Conservation (phyloP, 164 flowering plant species). For the Echeveria elegans region DNA sequence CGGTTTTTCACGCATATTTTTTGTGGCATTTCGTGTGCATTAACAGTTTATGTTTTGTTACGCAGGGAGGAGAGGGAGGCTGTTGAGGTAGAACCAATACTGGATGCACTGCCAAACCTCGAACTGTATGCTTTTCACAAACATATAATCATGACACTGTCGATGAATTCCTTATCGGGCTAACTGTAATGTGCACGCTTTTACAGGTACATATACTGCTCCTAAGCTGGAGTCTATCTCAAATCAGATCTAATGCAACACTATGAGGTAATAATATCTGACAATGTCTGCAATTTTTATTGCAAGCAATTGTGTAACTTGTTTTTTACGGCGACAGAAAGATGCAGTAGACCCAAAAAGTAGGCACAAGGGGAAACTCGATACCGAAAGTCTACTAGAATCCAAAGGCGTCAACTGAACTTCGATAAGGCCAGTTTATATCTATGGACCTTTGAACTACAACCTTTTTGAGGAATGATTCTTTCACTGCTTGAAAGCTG, state of each 20-base stretch:
- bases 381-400: constrained; percentile 70
- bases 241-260: constrained; percentile 83
- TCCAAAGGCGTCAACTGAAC: constrained; percentile 81
- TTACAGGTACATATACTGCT: constrained; percentile 90
- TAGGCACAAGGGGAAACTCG: no score
- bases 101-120: constrained; percentile 86
- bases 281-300: background rate
- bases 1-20: no score
- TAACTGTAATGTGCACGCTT: background rate
- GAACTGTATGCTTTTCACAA: constrained; percentile 68
- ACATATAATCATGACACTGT: constrained; percentile 1
- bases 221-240: constrained; percentile 95
- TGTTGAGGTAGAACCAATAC: constrained; percentile 78
- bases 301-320: background rate
- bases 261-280: constrained; percentile 50
- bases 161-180: background rate
- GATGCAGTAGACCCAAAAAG: constrained; percentile 99
- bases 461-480: constrained; percentile 99
- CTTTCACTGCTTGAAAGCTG: constrained; percentile 94
- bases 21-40: no score
- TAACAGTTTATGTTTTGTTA: no score
- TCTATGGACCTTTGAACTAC: constrained; percentile 94
- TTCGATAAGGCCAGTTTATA: constrained; percentile 93
- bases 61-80: no score
- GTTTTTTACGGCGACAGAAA: constrained; percentile 23